A percentile compares a stretch with the other conserved stretches of the same genome.
Evolutionary conservation across 2,329 filamentous ascomycete species (phyloP).

Genomic region (Pyrenochaeta sp.): DNA sequence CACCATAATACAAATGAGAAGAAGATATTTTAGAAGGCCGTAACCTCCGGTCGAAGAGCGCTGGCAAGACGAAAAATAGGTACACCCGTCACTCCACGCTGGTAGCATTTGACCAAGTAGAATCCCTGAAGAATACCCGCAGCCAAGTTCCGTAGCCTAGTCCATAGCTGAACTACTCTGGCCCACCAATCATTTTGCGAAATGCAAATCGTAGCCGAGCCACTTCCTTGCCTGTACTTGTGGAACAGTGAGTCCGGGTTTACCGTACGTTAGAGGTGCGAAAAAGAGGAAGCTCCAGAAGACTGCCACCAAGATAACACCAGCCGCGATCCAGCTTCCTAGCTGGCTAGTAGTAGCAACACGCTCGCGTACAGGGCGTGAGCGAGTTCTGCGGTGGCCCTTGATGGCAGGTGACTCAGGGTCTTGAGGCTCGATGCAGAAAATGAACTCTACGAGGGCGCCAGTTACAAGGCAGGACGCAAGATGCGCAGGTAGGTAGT

Average conservation of each 20-base stretch:
- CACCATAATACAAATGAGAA: slow-evolving; percentile 9
- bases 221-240: slow-evolving; percentile 88
- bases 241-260: slow-evolving; percentile 82
- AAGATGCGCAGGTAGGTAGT: slow-evolving; percentile 94
- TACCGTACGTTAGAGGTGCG: slow-evolving; percentile 93
- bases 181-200: slow-evolving; percentile 76
- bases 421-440: slow-evolving; percentile 81
- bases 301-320: slow-evolving; percentile 72
- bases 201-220: slow-evolving; percentile 97
- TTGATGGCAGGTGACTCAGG: slow-evolving; percentile 47
- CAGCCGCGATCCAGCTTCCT: slow-evolving; percentile 79
- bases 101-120: slow-evolving; percentile 15
- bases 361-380: slow-evolving; percentile 81
- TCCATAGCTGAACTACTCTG: neutral
- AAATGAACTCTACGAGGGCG: slow-evolving; percentile 92
- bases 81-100: slow-evolving; percentile 8
- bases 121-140: neutral
- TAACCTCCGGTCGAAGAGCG: neutral
- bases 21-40: neutral
- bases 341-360: slow-evolving; percentile 80
- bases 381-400: slow-evolving; percentile 54
- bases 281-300: slow-evolving; percentile 91
- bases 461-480: slow-evolving; percentile 91
- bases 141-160: neutral
- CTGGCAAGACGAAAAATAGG: neutral